Percentiles rank a stretch among this genome's conserved stretches.
Conservation (phyloP, 2,329 filamentous ascomycete species). For the Aspergillus sp. region DNA sequence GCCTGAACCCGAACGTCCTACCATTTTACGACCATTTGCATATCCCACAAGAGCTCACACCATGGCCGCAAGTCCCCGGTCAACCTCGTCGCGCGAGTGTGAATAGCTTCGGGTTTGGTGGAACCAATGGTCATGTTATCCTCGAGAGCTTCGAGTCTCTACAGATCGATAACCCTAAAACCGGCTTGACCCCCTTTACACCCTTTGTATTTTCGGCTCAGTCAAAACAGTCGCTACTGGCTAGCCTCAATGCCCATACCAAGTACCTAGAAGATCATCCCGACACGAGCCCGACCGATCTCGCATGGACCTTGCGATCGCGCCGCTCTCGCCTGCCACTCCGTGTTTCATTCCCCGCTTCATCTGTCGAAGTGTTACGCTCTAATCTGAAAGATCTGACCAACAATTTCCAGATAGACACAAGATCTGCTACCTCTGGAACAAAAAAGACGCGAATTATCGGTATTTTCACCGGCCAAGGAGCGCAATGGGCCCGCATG, state of each 20-base stretch:
- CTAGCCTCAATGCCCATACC: slow-evolving; percentile 3
- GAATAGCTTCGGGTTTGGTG: slow-evolving; percentile 18
- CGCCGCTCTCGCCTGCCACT: slow-evolving; percentile 1
- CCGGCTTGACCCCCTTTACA: too few species aligned
- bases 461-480: slow-evolving; percentile 20
- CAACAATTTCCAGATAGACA: not conserved
- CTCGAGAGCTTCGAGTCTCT: slow-evolving; percentile 9
- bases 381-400: not conserved
- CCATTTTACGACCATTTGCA: slow-evolving; percentile 12
- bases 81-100: slow-evolving; percentile 12
- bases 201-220: slow-evolving; percentile 9
- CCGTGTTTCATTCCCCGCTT: not conserved
- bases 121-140: slow-evolving; percentile 15
- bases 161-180: too few species aligned
- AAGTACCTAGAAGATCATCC: slow-evolving; percentile 3
- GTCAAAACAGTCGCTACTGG: slow-evolving; percentile 6
- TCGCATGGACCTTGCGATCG: slow-evolving; percentile 6
- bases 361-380: too few species aligned
- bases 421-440: not conserved
- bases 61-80: slow-evolving; percentile 12
- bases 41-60: slow-evolving; percentile 4
- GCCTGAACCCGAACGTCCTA: slow-evolving; percentile 15
- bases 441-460: slow-evolving; percentile 3
- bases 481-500: slow-evolving; percentile 19
- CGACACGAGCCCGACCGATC: slow-evolving; percentile 2